Evolutionary conservation across 2,329 filamentous ascomycete species (phyloP), one percentile per base, ranked within the genome.

Genomic region (Colletotrichum sp.): DNA sequence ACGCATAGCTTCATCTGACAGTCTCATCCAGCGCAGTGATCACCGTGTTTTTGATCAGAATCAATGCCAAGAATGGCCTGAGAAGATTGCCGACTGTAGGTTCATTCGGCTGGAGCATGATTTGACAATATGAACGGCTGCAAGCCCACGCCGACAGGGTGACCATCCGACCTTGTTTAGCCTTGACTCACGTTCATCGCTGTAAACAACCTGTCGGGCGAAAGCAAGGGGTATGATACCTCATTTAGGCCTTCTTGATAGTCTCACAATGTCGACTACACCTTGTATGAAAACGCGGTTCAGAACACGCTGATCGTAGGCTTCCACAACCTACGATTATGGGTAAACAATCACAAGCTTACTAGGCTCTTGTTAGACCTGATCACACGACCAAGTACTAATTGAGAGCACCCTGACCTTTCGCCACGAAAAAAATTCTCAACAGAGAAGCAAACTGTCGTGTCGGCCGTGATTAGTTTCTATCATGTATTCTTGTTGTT

Each of bases 291-390:
- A 16, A 39, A 16, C 34, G 15, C 19, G 16, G 39, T n/a, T n/a
- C 39, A 49, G 39, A 11, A n/a, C 19, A 49, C 19, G 39, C 19
- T 12, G 39, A 11, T 0, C 9, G 39, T 44, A 0, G 36, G 16
- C 8, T 44, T 44, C 8, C 36, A 44, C 8, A 44, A 0, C 36
- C 0, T 19, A 0, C 16, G 36, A 11, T 8, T 0, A 44, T 19
- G 36, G 8, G 36, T 11, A 44, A 9, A 44, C 44, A 22, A n/a
- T 0, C 9, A 22, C 19, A 49, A 0, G n/a, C 44, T 52, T 12
- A 13, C 44, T 13, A 0, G 44, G 12, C 44, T 52, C 4, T 49
- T 3, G 11, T 7, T 6, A 9, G 5, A 9, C 8, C 16, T 19
- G 8, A 39, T 39, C 36, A 39, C 19, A 39, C 36, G 36, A 19